Evolutionary conservation across 441 rosid genomes (phyloP).

Genomic region (Populus trichocarpa): DNA sequence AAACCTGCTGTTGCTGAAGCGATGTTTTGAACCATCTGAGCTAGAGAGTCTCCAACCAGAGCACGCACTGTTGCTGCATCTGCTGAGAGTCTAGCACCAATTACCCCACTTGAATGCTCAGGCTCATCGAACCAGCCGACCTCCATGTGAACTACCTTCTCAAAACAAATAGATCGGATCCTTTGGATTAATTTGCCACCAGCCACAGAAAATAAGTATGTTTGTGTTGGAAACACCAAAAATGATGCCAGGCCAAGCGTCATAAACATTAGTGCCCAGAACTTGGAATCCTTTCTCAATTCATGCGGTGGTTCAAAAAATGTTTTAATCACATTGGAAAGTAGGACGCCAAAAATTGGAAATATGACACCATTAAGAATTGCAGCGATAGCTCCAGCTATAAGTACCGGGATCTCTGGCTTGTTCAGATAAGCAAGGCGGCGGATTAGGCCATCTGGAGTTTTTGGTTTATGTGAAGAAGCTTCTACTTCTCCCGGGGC

Average conservation of each 20-base stretch:
- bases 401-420: conserved; percentile 63
- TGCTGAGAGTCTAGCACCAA: conserved; percentile 78
- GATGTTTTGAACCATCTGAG: conserved; percentile 51
- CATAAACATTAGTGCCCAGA: conserved; percentile 59
- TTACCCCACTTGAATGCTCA: conserved; percentile 69
- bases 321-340: conserved; percentile 50
- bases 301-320: conserved; percentile 50
- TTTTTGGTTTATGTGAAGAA: not conserved
- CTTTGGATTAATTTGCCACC: conserved; percentile 59
- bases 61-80: conserved; percentile 63
- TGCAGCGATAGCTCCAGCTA: conserved; percentile 54
- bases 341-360: conserved; percentile 55
- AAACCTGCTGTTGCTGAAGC: conserved; percentile 53
- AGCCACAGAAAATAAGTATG: conserved; percentile 66
- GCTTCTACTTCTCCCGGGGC: conserved; percentile 14
- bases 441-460: conserved; percentile 40
- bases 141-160: conserved; percentile 79
- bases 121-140: conserved; percentile 77
- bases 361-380: conserved; percentile 41
- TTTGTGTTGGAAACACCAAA: conserved; percentile 37
- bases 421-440: conserved; percentile 61
- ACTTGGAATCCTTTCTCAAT: conserved; percentile 50
- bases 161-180: conserved; percentile 59
- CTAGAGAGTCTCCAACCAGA: conserved; percentile 68
- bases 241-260: conserved; percentile 51